Evolutionary conservation across 345 rosid species (phyloP), one percentile per base, ranked within the genome.

Genomic region (Erysimum cheiranthoides): DNA sequence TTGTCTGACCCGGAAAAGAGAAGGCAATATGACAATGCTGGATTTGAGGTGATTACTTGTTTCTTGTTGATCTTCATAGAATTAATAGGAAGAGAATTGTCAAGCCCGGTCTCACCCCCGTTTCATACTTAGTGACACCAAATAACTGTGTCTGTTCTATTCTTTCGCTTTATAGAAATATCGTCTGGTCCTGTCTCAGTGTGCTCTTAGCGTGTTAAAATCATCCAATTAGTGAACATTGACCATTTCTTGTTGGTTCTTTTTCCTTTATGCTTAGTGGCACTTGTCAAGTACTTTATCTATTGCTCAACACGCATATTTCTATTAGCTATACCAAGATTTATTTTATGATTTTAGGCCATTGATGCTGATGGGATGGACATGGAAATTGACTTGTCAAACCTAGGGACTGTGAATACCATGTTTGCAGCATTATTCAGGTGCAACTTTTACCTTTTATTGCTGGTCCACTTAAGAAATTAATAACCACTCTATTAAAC

Each of bases 381-480:
- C 77, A 89, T 95, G 97, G 98, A 95, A 82, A 85, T 92, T 66
- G 99, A 95, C 79, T 86, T 95, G 81, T 92, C 99, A 39, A 92
- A 92, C 78, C 88, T 92, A 1, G 99, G 99, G 77, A 92, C 99
- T 8, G 98, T 95, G 21, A 88, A 92, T 80, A 92, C 98, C 6
- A 86, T 95, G 91, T 90, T 95, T 89, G 97, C 97, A 5, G 99
- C 99, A 59, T 86, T 92, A 74, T 95, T 95, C 90, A 95, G 99
- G 99, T 90, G 62, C 70, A 66, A 9, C 8, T 60, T 47, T 0
- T 18, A 18, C 18, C 28, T 6, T 39, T 10, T 65, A n/a, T 10
- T 32, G n/a, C 3, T 34, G 7, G 39, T 5, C 6, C 36, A 31
- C 4, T 43, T 72, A 34, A 54, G 36, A 39, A 18, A 45, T 49